phyloP scores from a whole-genome alignment of 345 rosid species.

The Odontarrhena argentea region DNA sequence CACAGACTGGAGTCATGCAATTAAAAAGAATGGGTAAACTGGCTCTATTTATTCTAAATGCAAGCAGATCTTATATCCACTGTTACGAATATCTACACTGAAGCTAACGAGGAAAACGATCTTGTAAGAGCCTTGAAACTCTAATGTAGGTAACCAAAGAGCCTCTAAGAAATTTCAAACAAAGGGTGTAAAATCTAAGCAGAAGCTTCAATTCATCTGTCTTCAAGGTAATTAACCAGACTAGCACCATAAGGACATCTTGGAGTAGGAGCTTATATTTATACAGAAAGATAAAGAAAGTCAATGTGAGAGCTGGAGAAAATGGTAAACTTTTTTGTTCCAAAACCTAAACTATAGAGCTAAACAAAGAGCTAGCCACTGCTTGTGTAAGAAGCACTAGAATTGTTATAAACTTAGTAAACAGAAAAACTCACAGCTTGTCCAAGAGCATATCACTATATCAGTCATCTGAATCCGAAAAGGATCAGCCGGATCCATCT shows the following conservation, averaged over 20 bases:
- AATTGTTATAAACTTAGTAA: neutral
- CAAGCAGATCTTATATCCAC: neutral
- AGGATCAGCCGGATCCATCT: constrained; percentile 83
- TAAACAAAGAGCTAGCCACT: neutral
- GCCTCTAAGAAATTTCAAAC: neutral
- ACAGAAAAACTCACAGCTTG: constrained; percentile 64
- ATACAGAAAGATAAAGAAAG: neutral
- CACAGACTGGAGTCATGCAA: neutral
- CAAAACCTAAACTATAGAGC: neutral
- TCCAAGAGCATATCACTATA: constrained; percentile 72
- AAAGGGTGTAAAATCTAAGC: neutral
- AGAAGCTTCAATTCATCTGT: neutral
- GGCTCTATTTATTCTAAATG: neutral
- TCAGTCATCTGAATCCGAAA: constrained; percentile 84
- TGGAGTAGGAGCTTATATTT: neutral
- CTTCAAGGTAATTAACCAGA: neutral
- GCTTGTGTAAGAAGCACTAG: too few relatives aligned
- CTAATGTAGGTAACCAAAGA: neutral
- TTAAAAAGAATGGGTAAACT: neutral
- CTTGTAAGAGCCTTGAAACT: too few relatives aligned
- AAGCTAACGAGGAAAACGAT: neutral
- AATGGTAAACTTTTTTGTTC: neutral
- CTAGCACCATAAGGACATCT: too few relatives aligned
- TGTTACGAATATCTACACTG: neutral
- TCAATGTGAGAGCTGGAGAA: neutral